A percentile compares a stretch with the other conserved stretches of the same genome.
These are phyloP conservation scores for Pseudocercospora crystallina DNA, from an alignment of 2,329 filamentous ascomycete genomes.

Conservation along the genomic window DNA sequence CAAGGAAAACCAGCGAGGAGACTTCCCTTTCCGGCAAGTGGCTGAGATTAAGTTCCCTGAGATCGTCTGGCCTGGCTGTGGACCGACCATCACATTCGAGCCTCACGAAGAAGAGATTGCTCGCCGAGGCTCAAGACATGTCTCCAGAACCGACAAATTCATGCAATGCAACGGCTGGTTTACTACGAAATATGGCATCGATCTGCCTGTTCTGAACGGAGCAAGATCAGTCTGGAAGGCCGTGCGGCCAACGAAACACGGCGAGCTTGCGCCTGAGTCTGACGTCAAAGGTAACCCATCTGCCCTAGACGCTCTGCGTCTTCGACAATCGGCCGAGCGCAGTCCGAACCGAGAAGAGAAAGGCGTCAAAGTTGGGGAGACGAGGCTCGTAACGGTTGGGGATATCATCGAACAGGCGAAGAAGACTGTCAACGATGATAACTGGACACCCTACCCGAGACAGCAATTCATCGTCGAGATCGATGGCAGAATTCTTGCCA, in stretches of 20 bases:
- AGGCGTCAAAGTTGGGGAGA: not conserved
- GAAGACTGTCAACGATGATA: slow-evolving; percentile 4
- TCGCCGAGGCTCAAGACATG: slow-evolving; percentile 1
- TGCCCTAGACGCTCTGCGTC: too few species aligned
- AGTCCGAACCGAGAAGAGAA: not conserved
- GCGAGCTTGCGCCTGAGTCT: too few species aligned
- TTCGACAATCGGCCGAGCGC: not conserved
- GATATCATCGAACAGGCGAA: slow-evolving; percentile 11
- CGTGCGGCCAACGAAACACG: not conserved
- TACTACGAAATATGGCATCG: slow-evolving; percentile 12
- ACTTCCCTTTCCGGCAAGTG: slow-evolving; percentile 14
- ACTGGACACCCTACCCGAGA: slow-evolving; percentile 9
- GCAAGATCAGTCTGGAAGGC: slow-evolving; percentile 7
- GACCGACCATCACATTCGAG: slow-evolving; percentile 9
- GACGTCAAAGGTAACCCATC: too few species aligned
- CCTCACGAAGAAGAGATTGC: slow-evolving; percentile 15
- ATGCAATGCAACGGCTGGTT: slow-evolving; percentile 15
- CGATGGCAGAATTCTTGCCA: slow-evolving; percentile 5
- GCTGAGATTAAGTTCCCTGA: slow-evolving; percentile 12
- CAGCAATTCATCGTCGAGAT: slow-evolving; percentile 11
- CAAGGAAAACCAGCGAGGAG: slow-evolving; percentile 4
- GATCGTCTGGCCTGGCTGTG: slow-evolving; percentile 12
- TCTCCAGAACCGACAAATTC: slow-evolving; percentile 7
- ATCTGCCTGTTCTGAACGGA: slow-evolving; percentile 10
- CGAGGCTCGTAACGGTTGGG: slow-evolving; percentile 7